These are phyloP conservation scores for Fusarium sp. DNA, from an alignment of 2,329 filamentous ascomycete genomes.

Conservation along the genomic window DNA sequence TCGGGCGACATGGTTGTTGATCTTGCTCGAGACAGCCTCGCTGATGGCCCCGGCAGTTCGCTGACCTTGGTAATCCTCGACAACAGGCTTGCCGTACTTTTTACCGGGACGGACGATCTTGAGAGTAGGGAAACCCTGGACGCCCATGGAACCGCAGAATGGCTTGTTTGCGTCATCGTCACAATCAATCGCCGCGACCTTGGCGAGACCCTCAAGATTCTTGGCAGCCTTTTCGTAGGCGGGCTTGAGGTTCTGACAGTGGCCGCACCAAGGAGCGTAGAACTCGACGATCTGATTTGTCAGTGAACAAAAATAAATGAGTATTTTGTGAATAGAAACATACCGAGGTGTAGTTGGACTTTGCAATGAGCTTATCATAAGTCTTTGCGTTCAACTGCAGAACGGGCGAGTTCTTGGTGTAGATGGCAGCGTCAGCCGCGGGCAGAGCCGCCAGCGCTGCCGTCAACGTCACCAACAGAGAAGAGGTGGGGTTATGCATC, in stretches of 20 bases:
- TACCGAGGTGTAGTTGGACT: slow-evolving; percentile 93
- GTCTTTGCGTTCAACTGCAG: slow-evolving; percentile 82
- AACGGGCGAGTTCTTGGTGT: slow-evolving; percentile 88
- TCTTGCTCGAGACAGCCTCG: slow-evolving; percentile 85
- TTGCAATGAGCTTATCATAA: slow-evolving; percentile 85
- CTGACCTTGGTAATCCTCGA: slow-evolving; percentile 91
- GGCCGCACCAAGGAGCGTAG: slow-evolving; percentile 97
- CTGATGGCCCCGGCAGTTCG: slow-evolving; percentile 89
- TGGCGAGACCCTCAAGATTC: slow-evolving; percentile 89
- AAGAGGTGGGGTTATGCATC: slow-evolving; percentile 66
- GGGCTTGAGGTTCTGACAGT: slow-evolving; percentile 95
- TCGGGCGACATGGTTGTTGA: slow-evolving; percentile 90
- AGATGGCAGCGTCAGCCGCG: slow-evolving; percentile 77
- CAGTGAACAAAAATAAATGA: slow-evolving; percentile 3
- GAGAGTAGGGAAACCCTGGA: slow-evolving; percentile 94
- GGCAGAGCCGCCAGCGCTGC: slow-evolving; percentile 76
- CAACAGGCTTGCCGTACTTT: slow-evolving; percentile 80
- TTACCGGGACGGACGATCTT: slow-evolving; percentile 92
- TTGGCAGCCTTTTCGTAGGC: slow-evolving; percentile 95
- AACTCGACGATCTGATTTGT: slow-evolving; percentile 77
- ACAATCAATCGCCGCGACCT: slow-evolving; percentile 95
- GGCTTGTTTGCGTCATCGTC: slow-evolving; percentile 93
- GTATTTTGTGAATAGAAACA: slow-evolving; percentile 47
- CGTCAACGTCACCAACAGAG: slow-evolving; percentile 58
- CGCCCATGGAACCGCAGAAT: slow-evolving; percentile 85